Evolutionary conservation across 495 filamentous ascomycete species (phyloP).

Genomic region (Chaetomium tenue): DNA sequence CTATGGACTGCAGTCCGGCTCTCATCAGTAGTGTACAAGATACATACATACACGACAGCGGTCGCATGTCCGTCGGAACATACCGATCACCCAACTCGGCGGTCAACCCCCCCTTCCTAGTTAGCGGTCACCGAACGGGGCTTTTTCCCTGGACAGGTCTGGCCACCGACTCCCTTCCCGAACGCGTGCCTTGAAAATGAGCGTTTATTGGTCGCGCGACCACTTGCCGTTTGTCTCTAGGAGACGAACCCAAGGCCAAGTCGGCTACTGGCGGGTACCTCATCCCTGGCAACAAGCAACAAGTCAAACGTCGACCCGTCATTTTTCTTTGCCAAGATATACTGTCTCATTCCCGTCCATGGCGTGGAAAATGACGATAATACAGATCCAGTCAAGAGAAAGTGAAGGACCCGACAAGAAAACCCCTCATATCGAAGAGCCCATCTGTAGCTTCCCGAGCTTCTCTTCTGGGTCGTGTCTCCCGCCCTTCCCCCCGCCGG

Average conservation of each 20-base stretch:
- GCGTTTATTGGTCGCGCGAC: constrained; percentile 2
- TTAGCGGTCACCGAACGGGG: neutral
- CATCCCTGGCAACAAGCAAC: neutral
- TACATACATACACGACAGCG: neutral
- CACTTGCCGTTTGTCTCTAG: neutral
- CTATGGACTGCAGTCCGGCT: no score
- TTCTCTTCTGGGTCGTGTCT: neutral
- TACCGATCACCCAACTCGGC: neutral
- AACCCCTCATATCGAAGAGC: constrained; percentile 8
- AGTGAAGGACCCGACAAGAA: neutral
- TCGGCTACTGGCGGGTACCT: constrained; percentile 9
- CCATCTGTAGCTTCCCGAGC: neutral
- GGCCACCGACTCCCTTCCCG: neutral
- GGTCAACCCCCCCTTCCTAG: neutral
- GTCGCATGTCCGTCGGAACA: neutral
- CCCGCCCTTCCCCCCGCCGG: constrained; percentile 1
- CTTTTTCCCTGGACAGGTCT: neutral
- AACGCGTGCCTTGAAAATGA: neutral
- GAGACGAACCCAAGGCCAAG: neutral
- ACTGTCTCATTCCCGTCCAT: neutral
- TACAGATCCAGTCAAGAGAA: neutral
- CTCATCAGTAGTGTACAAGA: no score
- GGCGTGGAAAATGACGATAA: neutral
- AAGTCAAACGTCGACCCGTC: neutral
- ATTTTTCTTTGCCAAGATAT: neutral